Conservation (phyloP, 805 yeast genomes). For the fission yeast (Schizosaccharomyces pombe) region ASM294v3 CU329670.1:42501-43000, state of each 20-base stretch:
- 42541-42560: not conserved
- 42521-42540: not conserved
- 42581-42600: not conserved
- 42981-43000: not conserved
- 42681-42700: not conserved
- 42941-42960: not conserved
- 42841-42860: not conserved
- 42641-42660: not conserved
- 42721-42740: not conserved
- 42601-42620: not conserved
- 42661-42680: not conserved
- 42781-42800: not conserved
- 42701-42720: not conserved
- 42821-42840: not conserved
- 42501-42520: not conserved
- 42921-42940: not conserved
- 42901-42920: not conserved
- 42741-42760: not conserved
- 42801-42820: not conserved
- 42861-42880: not conserved
- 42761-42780: not conserved
- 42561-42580: not conserved
- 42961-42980: no score
- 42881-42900: not conserved
- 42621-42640: not conserved